These are phyloP conservation scores for Otatea glauca DNA, from an alignment of 176 grass and related monocot genomes.

Conservation along the genomic window DNA sequence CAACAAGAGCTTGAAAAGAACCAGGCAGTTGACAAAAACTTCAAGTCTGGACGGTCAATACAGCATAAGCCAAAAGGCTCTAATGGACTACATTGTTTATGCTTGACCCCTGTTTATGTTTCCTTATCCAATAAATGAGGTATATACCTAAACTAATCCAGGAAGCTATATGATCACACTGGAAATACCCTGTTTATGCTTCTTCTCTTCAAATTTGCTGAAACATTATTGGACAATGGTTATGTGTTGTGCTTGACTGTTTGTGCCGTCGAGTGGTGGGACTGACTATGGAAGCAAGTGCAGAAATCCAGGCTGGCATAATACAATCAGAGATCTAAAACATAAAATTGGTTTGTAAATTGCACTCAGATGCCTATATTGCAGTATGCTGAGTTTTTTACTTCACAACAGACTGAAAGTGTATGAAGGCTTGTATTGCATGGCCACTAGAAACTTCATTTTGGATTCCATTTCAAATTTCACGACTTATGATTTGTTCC, in stretches of 20 bases:
- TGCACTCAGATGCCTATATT: background rate
- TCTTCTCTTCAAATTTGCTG: background rate
- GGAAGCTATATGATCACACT: background rate
- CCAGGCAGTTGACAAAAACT: conserved; percentile 67
- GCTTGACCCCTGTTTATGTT: too few species aligned
- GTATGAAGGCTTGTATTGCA: conserved; percentile 93
- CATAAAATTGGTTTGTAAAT: background rate
- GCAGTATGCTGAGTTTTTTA: too few species aligned
- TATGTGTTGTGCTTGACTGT: conserved; percentile 23
- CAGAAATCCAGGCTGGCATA: background rate
- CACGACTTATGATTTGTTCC: conserved; percentile 89
- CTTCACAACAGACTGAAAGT: conserved; percentile 69
- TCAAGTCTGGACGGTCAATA: conserved; percentile 68
- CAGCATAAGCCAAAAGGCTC: conserved; percentile 78
- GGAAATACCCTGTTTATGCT: background rate
- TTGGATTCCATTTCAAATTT: conserved; percentile 99
- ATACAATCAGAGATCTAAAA: conserved; percentile 10
- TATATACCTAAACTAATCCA: conserved; percentile 17
- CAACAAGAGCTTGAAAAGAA: conserved; percentile 80
- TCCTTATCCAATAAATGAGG: conserved; percentile 7
- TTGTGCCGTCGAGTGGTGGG: background rate
- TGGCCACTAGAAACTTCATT: conserved; percentile 95
- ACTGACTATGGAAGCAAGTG: conserved; percentile 10
- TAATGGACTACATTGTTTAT: too few species aligned
- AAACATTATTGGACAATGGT: conserved; percentile 31